Evolutionary conservation across 2,329 filamentous ascomycete genomes (phyloP).

Genomic region (Fusarium hostae): DNA sequence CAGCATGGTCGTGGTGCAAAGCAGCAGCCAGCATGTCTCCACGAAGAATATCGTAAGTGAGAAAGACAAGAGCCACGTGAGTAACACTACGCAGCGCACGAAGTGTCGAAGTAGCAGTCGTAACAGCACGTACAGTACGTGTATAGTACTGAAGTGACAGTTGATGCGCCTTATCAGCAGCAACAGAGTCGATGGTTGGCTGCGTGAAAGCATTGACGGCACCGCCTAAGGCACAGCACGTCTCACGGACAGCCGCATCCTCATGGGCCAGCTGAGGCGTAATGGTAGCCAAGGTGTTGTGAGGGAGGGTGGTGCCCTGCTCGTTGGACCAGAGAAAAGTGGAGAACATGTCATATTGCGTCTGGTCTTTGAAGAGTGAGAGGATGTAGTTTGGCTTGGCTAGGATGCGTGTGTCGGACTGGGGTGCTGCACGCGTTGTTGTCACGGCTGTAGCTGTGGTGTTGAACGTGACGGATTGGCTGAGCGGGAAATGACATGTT

Average conservation of each 20-base stretch:
- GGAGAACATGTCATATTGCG: constrained; percentile 39
- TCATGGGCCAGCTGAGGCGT: constrained; percentile 37
- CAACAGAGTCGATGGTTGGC: neutral
- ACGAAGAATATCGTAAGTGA: constrained; percentile 37
- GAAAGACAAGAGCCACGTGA: constrained; percentile 37
- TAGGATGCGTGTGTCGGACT: constrained; percentile 28
- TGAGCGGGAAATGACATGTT: constrained; percentile 26
- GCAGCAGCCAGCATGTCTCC: constrained; percentile 32
- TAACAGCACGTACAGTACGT: constrained; percentile 28
- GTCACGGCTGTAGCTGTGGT: neutral
- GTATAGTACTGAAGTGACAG: constrained; percentile 35
- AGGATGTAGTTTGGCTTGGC: constrained; percentile 23
- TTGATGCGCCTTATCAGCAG: constrained; percentile 19
- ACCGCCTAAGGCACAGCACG: constrained; percentile 37
- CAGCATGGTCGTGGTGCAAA: constrained; percentile 31
- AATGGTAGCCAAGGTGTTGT: constrained; percentile 31
- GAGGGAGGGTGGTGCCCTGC: constrained; percentile 32
- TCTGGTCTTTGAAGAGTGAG: constrained; percentile 34
- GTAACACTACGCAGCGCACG: constrained; percentile 26
- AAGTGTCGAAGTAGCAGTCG: neutral
- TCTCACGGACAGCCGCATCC: constrained; percentile 31
- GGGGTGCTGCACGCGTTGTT: neutral
- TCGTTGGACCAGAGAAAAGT: constrained; percentile 33
- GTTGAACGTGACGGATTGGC: neutral
- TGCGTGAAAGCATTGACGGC: constrained; percentile 27